A percentile compares a stretch with the other conserved stretches of the same genome.
Evolutionary conservation across 192 early-diverging fungal species (phyloP).

Genomic region (Backusella australiensis): DNA sequence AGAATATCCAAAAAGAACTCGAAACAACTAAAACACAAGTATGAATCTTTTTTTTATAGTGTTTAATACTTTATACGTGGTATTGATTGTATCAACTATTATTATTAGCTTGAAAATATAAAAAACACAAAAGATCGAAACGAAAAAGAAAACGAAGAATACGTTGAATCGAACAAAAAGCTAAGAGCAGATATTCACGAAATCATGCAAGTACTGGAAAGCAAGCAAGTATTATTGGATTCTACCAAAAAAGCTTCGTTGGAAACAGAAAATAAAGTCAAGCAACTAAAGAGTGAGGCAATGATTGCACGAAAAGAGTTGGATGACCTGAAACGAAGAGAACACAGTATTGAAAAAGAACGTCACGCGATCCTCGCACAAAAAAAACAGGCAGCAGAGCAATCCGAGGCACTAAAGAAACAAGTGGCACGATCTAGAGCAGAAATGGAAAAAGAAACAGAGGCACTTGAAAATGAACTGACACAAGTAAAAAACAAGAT

Average conservation of each 20-base stretch:
- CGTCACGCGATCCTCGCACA: slow-evolving; percentile 9
- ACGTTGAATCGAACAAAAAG: slow-evolving; percentile 23
- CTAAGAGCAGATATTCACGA: slow-evolving; percentile 26
- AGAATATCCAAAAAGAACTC: slow-evolving; percentile 13
- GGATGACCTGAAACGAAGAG: slow-evolving; percentile 23
- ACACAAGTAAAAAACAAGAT: not conserved
- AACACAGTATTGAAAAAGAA: slow-evolving; percentile 17
- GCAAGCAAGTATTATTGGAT: slow-evolving; percentile 28
- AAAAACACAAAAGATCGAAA: slow-evolving; percentile 5
- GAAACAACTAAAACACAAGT: slow-evolving; percentile 8
- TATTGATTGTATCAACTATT: not conserved
- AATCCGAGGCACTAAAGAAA: not conserved
- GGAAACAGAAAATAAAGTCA: slow-evolving; percentile 23
- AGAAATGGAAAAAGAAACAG: not conserved
- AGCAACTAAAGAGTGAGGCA: slow-evolving; percentile 27
- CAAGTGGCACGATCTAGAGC: not conserved
- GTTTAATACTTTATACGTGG: not conserved
- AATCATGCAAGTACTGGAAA: slow-evolving; percentile 33
- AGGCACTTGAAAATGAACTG: not conserved
- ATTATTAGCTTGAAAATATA: not conserved
- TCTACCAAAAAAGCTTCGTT: slow-evolving; percentile 18
- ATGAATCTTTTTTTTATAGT: not conserved
- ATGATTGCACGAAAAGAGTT: slow-evolving; percentile 25
- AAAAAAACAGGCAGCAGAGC: slow-evolving; percentile 10
- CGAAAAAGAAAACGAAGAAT: slow-evolving; percentile 13